Percentiles rank a stretch among this genome's conserved stretches.
phyloP scores from a whole-genome alignment of 2,329 filamentous ascomycete species.

The Ilyonectria robusta region DNA sequence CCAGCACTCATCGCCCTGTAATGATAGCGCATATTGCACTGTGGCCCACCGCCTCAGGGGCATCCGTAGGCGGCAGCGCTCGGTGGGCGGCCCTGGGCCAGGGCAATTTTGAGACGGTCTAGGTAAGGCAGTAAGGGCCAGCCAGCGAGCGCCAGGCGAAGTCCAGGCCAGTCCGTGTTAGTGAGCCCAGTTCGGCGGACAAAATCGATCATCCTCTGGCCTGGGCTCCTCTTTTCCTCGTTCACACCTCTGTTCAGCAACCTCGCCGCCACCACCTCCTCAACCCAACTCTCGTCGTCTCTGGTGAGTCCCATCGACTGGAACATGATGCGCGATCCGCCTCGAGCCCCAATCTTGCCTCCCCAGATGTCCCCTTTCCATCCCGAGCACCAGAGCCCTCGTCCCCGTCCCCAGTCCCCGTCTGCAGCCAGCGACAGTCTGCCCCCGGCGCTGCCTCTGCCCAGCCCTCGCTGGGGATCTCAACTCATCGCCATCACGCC shows the following conservation, averaged over 20 bases:
- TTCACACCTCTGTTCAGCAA: slow-evolving; percentile 57
- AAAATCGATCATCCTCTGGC: slow-evolving; percentile 58
- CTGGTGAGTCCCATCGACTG: slow-evolving; percentile 56
- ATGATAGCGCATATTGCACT: slow-evolving; percentile 17
- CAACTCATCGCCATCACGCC: slow-evolving; percentile 32
- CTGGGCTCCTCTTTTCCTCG: slow-evolving; percentile 61
- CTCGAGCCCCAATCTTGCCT: slow-evolving; percentile 45
- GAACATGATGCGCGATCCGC: slow-evolving; percentile 55
- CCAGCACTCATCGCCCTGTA: slow-evolving; percentile 22
- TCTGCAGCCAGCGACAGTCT: slow-evolving; percentile 42
- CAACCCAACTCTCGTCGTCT: slow-evolving; percentile 51
- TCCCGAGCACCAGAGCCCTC: slow-evolving; percentile 42
- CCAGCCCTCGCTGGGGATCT: slow-evolving; percentile 28
- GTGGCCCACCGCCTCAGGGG: slow-evolving; percentile 7
- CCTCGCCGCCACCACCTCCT: slow-evolving; percentile 53
- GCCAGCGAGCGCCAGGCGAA: slow-evolving; percentile 12
- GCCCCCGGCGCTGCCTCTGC: slow-evolving; percentile 35
- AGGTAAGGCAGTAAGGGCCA: slow-evolving; percentile 28
- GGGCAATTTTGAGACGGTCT: slow-evolving; percentile 27
- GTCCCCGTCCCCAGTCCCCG: slow-evolving; percentile 46
- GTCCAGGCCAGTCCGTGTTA: slow-evolving; percentile 41
- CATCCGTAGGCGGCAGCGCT: neutral
- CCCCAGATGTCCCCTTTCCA: slow-evolving; percentile 42
- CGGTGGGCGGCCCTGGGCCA: slow-evolving; percentile 17
- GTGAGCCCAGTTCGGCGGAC: slow-evolving; percentile 51